Evolutionary conservation across 352 stramenopile species (phyloP).

Genomic region (Blastocystis sp.): DNA sequence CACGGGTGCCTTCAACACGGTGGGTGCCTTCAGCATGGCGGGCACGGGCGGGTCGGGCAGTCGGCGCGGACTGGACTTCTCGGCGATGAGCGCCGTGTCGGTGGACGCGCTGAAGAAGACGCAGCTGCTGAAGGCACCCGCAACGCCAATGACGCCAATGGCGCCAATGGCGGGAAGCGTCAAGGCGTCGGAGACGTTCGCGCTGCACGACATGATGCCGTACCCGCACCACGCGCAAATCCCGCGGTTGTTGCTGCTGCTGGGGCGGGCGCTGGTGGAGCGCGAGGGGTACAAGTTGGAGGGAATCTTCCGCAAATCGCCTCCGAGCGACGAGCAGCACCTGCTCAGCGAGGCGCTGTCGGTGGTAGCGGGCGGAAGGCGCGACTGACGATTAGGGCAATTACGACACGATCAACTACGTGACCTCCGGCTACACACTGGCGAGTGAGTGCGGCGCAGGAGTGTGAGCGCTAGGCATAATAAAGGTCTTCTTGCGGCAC

Average conservation of each 20-base stretch:
- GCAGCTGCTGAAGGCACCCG: neutral
- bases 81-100: neutral
- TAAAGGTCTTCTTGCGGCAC: slow-evolving; percentile 17
- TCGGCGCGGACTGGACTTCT: slow-evolving; percentile 9
- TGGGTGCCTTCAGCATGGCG: neutral
- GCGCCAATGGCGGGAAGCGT: neutral
- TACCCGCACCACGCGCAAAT: slow-evolving; percentile 15
- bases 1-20: neutral
- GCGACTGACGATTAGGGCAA: neutral
- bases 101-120: neutral
- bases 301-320: slow-evolving; percentile 43
- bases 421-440: neutral
- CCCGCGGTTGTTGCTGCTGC: slow-evolving; percentile 20
- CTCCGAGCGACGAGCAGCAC: neutral
- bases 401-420: neutral
- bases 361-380: neutral
- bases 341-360: neutral
- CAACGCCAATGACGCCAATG: too few relatives aligned
- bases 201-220: slow-evolving; percentile 5
- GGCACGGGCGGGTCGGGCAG: neutral
- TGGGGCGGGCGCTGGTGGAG: slow-evolving; percentile 6
- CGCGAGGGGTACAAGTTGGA: slow-evolving; percentile 30
- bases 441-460: neutral
- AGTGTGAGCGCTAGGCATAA: neutral
- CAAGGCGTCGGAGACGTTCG: neutral